Evolutionary conservation across 2,329 filamentous ascomycete genomes (phyloP).

Genomic region (Pyrenophora seminiperda): DNA sequence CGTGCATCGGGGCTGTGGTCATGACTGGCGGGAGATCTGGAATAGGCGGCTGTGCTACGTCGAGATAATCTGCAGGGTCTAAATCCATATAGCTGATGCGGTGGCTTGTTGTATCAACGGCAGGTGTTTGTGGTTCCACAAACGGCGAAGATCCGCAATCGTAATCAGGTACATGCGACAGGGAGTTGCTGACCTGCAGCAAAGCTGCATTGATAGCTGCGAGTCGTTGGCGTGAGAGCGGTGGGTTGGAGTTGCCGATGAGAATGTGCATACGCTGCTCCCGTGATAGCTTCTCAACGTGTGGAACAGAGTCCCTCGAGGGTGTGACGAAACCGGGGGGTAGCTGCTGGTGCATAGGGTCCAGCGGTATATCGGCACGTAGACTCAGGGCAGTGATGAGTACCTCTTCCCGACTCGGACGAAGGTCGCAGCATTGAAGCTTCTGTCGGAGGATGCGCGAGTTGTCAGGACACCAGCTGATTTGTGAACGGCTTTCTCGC

Average conservation of each 20-base stretch:
- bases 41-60: slow-evolving; percentile 36
- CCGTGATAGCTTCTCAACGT: slow-evolving; percentile 38
- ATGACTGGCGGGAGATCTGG: slow-evolving; percentile 34
- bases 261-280: slow-evolving; percentile 47
- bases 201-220: slow-evolving; percentile 42
- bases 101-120: slow-evolving; percentile 30
- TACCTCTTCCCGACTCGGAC: slow-evolving; percentile 45
- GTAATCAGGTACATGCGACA: slow-evolving; percentile 26
- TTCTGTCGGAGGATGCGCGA: slow-evolving; percentile 45
- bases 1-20: slow-evolving; percentile 21
- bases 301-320: slow-evolving; percentile 43
- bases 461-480: slow-evolving; percentile 47
- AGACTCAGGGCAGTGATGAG: slow-evolving; percentile 45
- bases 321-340: slow-evolving; percentile 44
- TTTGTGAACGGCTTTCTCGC: slow-evolving; percentile 44
- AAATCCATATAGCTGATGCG: slow-evolving; percentile 49
- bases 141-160: slow-evolving; percentile 35
- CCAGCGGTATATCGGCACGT: slow-evolving; percentile 41
- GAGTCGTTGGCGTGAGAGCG: slow-evolving; percentile 34
- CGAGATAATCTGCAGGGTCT: slow-evolving; percentile 39
- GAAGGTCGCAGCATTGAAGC: slow-evolving; percentile 45
- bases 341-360: slow-evolving; percentile 35
- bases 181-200: slow-evolving; percentile 28
- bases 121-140: slow-evolving; percentile 31
- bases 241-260: slow-evolving; percentile 38